Evolutionary conservation across 2,329 filamentous ascomycete species (phyloP).

Genomic region (Penicillium sclerotigenum): DNA sequence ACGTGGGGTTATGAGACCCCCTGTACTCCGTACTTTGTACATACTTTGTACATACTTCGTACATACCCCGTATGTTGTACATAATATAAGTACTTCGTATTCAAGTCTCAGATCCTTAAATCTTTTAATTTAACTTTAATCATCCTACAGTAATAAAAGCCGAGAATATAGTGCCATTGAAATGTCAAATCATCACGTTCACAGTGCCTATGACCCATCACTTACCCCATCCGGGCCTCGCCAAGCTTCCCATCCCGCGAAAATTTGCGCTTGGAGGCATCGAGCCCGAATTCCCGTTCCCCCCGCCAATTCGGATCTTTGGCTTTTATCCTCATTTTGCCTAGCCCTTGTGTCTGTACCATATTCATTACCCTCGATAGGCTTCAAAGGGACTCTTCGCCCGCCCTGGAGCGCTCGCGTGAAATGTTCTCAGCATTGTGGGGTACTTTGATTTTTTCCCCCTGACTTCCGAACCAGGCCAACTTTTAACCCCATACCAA

Average conservation of each 20-base stretch:
- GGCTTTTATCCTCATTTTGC: slow-evolving; percentile 11
- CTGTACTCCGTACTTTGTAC: too few relatives aligned
- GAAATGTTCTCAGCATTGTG: slow-evolving; percentile 19
- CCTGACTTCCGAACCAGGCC: slow-evolving; percentile 16
- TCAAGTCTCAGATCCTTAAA: too few relatives aligned
- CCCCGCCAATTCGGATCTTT: slow-evolving; percentile 16
- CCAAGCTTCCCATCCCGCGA: slow-evolving; percentile 21
- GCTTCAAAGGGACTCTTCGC: slow-evolving; percentile 1
- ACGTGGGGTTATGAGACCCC: not conserved
- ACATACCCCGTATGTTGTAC: too few relatives aligned
- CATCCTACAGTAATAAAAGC: not conserved
- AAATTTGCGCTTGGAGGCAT: slow-evolving; percentile 17
- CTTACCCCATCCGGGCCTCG: slow-evolving; percentile 9
- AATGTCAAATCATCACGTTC: not conserved
- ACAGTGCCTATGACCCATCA: not conserved
- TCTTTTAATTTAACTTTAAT: too few relatives aligned
- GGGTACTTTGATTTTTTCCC: slow-evolving; percentile 24
- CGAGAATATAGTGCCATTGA: not conserved
- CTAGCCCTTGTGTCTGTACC: slow-evolving; percentile 2
- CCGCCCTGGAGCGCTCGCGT: slow-evolving; percentile 16
- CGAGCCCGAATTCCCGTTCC: slow-evolving; percentile 9
- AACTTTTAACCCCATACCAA: slow-evolving; percentile 1
- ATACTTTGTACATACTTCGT: too few relatives aligned
- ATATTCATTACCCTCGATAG: not conserved
- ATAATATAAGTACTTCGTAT: too few relatives aligned